These are phyloP conservation scores for Diplosphaera chodatii DNA, from an alignment of 139 green algal genomes.

Conservation along the genomic window DNA sequence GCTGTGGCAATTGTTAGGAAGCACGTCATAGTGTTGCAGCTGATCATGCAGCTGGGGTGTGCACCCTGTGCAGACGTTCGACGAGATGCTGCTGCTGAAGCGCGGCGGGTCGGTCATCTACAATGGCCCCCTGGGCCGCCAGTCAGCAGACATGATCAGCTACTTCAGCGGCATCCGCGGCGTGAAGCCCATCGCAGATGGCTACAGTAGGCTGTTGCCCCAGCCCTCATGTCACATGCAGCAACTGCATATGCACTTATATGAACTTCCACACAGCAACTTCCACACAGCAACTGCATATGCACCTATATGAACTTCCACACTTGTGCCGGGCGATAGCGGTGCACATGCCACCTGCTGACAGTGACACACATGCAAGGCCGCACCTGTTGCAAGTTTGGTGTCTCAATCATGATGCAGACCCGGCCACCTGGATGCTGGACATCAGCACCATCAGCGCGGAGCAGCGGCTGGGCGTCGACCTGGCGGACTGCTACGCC, in stretches of 20 bases:
- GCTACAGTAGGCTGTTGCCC: conserved; percentile 16
- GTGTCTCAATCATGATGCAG: no score
- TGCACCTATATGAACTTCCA: no score
- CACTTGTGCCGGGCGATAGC: no score
- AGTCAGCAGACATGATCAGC: conserved; percentile 28
- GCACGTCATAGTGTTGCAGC: no score
- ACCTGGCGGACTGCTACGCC: conserved; percentile 8
- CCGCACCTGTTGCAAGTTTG: background rate
- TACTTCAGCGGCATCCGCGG: conserved; percentile 37
- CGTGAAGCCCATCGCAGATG: conserved; percentile 10
- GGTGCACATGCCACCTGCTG: no score
- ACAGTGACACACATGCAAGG: conserved; percentile 4
- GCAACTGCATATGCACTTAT: no score
- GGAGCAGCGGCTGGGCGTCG: conserved; percentile 5
- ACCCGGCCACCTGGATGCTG: conserved; percentile 79
- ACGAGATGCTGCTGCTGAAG: conserved; percentile 56
- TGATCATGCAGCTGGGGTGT: no score
- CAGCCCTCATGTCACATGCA: no score
- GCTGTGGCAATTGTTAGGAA: no score
- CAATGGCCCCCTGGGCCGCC: conserved; percentile 39
- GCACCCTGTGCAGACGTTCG: conserved; percentile 44
- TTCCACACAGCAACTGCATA: no score
- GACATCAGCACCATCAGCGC: conserved; percentile 12
- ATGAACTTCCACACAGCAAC: no score
- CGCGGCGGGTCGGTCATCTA: conserved; percentile 39